These are phyloP conservation scores for Hygrocybe punicea DNA, from an alignment of 768 basidiomycete species.

Conservation along the genomic window DNA sequence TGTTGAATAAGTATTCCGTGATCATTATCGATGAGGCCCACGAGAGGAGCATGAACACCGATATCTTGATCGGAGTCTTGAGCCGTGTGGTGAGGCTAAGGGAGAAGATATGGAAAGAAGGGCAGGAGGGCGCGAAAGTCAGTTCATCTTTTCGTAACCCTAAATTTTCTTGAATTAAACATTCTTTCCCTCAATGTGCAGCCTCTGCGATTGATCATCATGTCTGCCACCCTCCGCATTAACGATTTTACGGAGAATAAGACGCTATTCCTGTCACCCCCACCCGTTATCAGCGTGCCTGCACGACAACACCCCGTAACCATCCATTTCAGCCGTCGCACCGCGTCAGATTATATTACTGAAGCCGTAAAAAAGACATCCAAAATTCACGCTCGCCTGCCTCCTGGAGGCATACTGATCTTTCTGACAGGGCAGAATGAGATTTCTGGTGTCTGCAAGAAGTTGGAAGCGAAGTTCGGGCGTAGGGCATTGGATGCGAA, in stretches of 20 bases:
- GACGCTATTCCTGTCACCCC: slow-evolving; percentile 73
- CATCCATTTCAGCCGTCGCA: slow-evolving; percentile 86
- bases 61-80: slow-evolving; percentile 94
- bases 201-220: slow-evolving; percentile 92
- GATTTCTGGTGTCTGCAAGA: slow-evolving; percentile 79
- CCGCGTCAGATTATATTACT: slow-evolving; percentile 79
- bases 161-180: neutral
- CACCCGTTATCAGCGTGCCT: slow-evolving; percentile 87
- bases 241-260: slow-evolving; percentile 88
- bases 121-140: slow-evolving; percentile 70
- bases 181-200: slow-evolving; percentile 25
- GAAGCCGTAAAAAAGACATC: slow-evolving; percentile 87
- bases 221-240: slow-evolving; percentile 96
- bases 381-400: slow-evolving; percentile 90
- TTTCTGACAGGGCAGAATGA: slow-evolving; percentile 97
- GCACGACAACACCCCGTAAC: slow-evolving; percentile 95
- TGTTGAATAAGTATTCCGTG: slow-evolving; percentile 91
- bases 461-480: slow-evolving; percentile 76
- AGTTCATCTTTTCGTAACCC: slow-evolving; percentile 7
- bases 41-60: slow-evolving; percentile 97
- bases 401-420: slow-evolving; percentile 88
- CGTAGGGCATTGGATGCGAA: slow-evolving; percentile 56
- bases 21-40: slow-evolving; percentile 98
- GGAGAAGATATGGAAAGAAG: slow-evolving; percentile 84
- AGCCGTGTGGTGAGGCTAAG: slow-evolving; percentile 88